Conservation (phyloP, 768 basidiomycete species). For the Polyporus arcularius region DNA sequence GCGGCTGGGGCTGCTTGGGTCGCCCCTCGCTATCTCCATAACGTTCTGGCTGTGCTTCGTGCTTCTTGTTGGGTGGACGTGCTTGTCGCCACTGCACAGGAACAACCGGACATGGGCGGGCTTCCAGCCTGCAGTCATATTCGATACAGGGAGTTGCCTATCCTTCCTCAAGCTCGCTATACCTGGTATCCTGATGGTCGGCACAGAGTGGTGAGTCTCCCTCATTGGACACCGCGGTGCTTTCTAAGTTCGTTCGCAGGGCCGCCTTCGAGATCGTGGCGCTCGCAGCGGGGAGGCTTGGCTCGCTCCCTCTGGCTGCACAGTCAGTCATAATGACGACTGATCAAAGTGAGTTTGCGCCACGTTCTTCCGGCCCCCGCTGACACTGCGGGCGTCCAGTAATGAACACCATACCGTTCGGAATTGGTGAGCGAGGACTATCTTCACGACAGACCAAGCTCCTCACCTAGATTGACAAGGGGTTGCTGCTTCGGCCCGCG, state of each 20-base stretch:
- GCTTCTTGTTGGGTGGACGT: slow-evolving; percentile 51
- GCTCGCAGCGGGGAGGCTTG: slow-evolving; percentile 71
- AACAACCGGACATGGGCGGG: slow-evolving; percentile 69
- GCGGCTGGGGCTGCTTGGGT: slow-evolving; percentile 61
- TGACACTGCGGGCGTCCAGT: slow-evolving; percentile 37
- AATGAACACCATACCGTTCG: slow-evolving; percentile 75
- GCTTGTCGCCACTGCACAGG: slow-evolving; percentile 51
- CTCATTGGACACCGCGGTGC: not conserved
- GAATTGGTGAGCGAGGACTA: slow-evolving; percentile 46
- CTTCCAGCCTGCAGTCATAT: slow-evolving; percentile 43
- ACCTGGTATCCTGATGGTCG: slow-evolving; percentile 80
- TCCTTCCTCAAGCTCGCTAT: slow-evolving; percentile 66
- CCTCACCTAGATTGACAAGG: slow-evolving; percentile 32
- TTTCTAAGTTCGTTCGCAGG: slow-evolving; percentile 40
- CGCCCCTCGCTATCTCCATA: slow-evolving; percentile 64
- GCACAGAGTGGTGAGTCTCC: slow-evolving; percentile 68
- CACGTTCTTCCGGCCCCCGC: not conserved
- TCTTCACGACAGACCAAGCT: not conserved
- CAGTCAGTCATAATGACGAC: slow-evolving; percentile 82
- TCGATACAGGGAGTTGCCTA: slow-evolving; percentile 52
- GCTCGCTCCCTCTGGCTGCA: slow-evolving; percentile 65
- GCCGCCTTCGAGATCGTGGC: slow-evolving; percentile 84
- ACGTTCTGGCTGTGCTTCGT: slow-evolving; percentile 72
- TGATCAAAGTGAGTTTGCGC: slow-evolving; percentile 57
- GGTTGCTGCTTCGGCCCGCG: slow-evolving; percentile 69